Percentiles rank a stretch among this genome's conserved stretches.
These are phyloP conservation scores for Yamadazyma spencermartinsiae DNA, from an alignment of 1,139 yeast species.

Conservation along the genomic window DNA sequence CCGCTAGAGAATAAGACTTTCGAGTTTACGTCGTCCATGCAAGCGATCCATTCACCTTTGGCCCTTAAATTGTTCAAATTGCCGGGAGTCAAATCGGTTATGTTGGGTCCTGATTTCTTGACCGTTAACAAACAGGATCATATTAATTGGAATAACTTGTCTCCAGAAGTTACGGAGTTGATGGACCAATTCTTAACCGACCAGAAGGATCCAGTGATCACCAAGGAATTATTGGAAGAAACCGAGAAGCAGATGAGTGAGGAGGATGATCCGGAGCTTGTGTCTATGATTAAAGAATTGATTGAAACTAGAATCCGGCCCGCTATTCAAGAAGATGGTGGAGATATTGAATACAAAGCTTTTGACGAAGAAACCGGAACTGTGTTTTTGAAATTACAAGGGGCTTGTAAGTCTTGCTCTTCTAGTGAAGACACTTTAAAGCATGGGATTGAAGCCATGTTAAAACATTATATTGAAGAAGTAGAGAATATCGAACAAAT, in stretches of 20 bases:
- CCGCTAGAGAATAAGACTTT: conserved; percentile 67
- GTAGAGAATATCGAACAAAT: conserved; percentile 75
- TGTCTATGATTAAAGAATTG: conserved; percentile 59
- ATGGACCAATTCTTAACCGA: conserved; percentile 38
- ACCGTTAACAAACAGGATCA: conserved; percentile 50
- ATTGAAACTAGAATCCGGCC: conserved; percentile 65
- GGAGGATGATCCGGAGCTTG: conserved; percentile 52
- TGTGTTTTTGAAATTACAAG: conserved; percentile 72
- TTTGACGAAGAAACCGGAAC: conserved; percentile 69
- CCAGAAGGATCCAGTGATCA: conserved; percentile 49
- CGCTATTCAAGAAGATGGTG: conserved; percentile 79
- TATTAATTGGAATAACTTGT: conserved; percentile 46
- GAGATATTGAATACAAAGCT: conserved; percentile 71
- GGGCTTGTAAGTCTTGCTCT: conserved; percentile 82
- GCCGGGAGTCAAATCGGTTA: conserved; percentile 81
- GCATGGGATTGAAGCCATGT: conserved; percentile 81
- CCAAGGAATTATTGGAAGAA: conserved; percentile 45
- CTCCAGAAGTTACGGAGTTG: conserved; percentile 46
- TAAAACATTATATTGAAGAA: conserved; percentile 82
- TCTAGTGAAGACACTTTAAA: conserved; percentile 75
- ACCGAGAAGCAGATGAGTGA: conserved; percentile 34
- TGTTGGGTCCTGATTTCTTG: conserved; percentile 71
- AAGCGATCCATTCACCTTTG: conserved; percentile 76
- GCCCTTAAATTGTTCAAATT: conserved; percentile 78
- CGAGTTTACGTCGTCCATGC: conserved; percentile 69